Percentiles rank a stretch among this genome's conserved stretches.
Evolutionary conservation across 345 rosid genomes (phyloP).

Genomic region (Punica granatum): DNA sequence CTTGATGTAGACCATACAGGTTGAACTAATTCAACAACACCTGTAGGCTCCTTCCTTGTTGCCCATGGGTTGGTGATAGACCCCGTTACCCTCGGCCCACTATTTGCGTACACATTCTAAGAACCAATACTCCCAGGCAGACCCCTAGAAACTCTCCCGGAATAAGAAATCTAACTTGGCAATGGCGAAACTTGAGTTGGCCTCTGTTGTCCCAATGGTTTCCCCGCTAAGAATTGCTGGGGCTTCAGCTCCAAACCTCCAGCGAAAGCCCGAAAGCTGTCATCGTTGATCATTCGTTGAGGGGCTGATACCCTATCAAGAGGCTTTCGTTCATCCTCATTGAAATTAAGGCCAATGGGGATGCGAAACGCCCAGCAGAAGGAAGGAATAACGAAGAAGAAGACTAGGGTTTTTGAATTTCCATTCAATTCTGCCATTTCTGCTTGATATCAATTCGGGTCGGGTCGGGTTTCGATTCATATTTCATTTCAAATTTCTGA

Average conservation of each 20-base stretch:
- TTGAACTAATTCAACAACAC: slow-evolving; percentile 33
- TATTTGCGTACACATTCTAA: slow-evolving; percentile 22
- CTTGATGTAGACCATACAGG: slow-evolving; percentile 38
- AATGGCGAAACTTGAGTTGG: slow-evolving; percentile 9
- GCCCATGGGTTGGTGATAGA: slow-evolving; percentile 50
- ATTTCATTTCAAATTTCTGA: no score
- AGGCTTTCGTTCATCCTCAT: slow-evolving; percentile 80
- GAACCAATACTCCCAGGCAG: slow-evolving; percentile 18
- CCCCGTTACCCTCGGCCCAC: slow-evolving; percentile 27
- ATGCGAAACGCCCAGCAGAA: slow-evolving; percentile 50
- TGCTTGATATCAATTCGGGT: no score
- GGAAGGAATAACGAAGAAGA: no score
- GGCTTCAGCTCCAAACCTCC: slow-evolving; percentile 36
- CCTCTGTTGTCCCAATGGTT: slow-evolving; percentile 22
- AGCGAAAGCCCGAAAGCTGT: slow-evolving; percentile 29
- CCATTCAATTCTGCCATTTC: no score
- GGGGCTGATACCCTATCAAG: slow-evolving; percentile 58
- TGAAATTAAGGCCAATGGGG: slow-evolving; percentile 66
- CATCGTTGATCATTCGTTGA: slow-evolving; percentile 51
- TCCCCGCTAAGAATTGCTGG: slow-evolving; percentile 31
- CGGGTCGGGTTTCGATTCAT: no score
- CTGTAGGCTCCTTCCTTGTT: slow-evolving; percentile 41
- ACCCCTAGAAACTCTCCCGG: slow-evolving; percentile 35
- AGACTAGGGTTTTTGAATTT: no score
- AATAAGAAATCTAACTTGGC: slow-evolving; percentile 21